Evolutionary conservation across 2,329 filamentous ascomycete species (phyloP), one percentile per base, ranked within the genome.

Genomic region (Alternaria incomplexa): DNA sequence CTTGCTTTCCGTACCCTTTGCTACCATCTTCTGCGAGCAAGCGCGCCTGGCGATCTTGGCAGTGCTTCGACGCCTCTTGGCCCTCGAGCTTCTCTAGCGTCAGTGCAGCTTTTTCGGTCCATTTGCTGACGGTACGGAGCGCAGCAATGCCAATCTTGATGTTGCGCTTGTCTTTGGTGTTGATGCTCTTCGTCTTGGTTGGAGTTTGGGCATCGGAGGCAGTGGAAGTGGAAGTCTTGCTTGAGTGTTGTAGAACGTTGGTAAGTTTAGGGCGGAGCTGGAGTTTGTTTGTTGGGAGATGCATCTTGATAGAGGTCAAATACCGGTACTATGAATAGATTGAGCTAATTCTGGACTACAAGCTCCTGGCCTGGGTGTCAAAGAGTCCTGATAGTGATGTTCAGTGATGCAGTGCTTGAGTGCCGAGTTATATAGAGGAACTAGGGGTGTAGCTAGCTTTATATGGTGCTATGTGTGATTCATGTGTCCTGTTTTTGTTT

Each of bases 1-100:
- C 15, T 22, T 6, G 22, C 8, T 26, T 17, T 20, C 47, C 26
- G 20, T 20, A 8, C 1, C 8, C 13, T 12, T 13, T 12, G 3
- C 7, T 13, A 5, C 13, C 8, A 2, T 23, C 17, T 13, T 9
- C 6, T 25, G 32, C 9, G 6, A 5, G 1, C 40, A 59, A 20
- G 26, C 32, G 40, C 25, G 11, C n/a, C 15, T 59, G 26, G 13
- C 26, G 48, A 15, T 48, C 36, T 5, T 25, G 25, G 13, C 25
- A 12, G 12, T 51, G 45, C 20, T 36, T 56, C 44, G 26, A 56
- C 5, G 13, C 25, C 1, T 45, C 32, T 36, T 61, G 17, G 11
- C 32, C n/a, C 15, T 51, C 58, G 43, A 52, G 53, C 20, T 57
- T 61, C 52, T 61, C 52, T 3, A 51, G 58, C 36, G 58, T 56